These are phyloP conservation scores for Suillus discolor DNA, from an alignment of 768 basidiomycete genomes.

Conservation along the genomic window DNA sequence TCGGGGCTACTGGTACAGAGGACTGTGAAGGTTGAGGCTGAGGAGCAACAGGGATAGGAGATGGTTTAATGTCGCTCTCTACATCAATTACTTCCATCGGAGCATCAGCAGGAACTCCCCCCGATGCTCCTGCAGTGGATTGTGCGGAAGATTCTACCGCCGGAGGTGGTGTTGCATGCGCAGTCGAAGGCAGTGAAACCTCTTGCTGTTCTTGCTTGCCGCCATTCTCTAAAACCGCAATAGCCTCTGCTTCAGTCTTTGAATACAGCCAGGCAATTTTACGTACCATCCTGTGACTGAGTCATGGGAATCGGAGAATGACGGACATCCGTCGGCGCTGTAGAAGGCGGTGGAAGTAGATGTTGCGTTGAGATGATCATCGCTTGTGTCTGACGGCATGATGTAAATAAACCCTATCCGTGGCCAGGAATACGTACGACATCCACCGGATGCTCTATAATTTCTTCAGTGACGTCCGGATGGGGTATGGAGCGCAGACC, in stretches of 20 bases:
- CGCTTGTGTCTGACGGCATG: constrained; percentile 67
- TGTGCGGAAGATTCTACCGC: constrained; percentile 15
- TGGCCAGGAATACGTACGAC: constrained; percentile 40
- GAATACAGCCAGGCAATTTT: neutral
- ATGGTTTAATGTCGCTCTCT: constrained; percentile 45
- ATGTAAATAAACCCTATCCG: constrained; percentile 8
- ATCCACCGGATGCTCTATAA: constrained; percentile 57
- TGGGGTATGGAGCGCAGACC: constrained; percentile 51
- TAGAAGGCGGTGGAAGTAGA: constrained; percentile 46
- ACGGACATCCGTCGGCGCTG: constrained; percentile 28
- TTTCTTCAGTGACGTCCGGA: constrained; percentile 74
- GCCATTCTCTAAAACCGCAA: constrained; percentile 25
- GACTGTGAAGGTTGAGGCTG: constrained; percentile 21
- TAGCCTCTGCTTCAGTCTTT: constrained; percentile 20
- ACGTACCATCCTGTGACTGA: constrained; percentile 31
- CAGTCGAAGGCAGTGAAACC: constrained; percentile 32
- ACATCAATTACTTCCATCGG: constrained; percentile 52
- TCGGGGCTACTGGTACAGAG: constrained; percentile 28
- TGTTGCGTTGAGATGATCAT: constrained; percentile 93
- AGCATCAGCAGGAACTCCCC: constrained; percentile 28
- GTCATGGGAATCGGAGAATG: constrained; percentile 23
- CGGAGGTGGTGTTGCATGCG: constrained; percentile 34
- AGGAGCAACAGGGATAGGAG: constrained; percentile 27
- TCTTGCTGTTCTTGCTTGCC: constrained; percentile 39
- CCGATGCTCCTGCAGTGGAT: constrained; percentile 15